Evolutionary conservation across 2,329 filamentous ascomycete genomes (phyloP).

Genomic region (Shiraia bambusicola): DNA sequence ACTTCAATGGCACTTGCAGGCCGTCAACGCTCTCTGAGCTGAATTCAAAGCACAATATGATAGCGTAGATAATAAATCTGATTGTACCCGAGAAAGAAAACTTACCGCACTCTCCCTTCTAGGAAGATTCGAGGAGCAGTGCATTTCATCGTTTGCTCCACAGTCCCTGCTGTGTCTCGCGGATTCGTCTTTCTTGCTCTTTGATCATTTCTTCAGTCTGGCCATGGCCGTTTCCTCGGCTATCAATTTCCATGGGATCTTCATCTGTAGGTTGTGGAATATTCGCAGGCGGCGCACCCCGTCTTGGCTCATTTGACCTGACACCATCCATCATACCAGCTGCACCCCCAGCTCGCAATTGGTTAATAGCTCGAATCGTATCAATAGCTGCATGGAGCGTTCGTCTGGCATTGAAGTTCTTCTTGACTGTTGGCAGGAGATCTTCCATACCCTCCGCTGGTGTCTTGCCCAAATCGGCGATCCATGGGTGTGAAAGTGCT

Average conservation of each 20-base stretch:
- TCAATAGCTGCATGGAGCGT: constrained; percentile 69
- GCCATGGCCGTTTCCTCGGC: constrained; percentile 59
- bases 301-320: constrained; percentile 56
- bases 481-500: constrained; percentile 66
- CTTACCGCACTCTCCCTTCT: no score
- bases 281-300: constrained; percentile 35
- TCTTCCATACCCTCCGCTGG: constrained; percentile 49
- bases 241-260: constrained; percentile 53
- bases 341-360: constrained; percentile 61
- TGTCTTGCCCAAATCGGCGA: constrained; percentile 58
- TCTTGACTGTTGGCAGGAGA: constrained; percentile 65
- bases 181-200: constrained; percentile 61
- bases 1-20: no score
- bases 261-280: constrained; percentile 40
- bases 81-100: no score
- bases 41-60: no score
- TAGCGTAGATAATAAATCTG: no score
- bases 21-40: no score
- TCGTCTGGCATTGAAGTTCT: constrained; percentile 68
- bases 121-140: no score
- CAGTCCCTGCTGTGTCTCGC: constrained; percentile 59
- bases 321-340: constrained; percentile 64
- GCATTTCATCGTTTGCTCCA: constrained; percentile 47
- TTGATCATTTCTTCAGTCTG: constrained; percentile 64
- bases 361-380: constrained; percentile 68